Evolutionary conservation across 2,329 filamentous ascomycete genomes (phyloP).

Genomic region (Ophiostoma ips): DNA sequence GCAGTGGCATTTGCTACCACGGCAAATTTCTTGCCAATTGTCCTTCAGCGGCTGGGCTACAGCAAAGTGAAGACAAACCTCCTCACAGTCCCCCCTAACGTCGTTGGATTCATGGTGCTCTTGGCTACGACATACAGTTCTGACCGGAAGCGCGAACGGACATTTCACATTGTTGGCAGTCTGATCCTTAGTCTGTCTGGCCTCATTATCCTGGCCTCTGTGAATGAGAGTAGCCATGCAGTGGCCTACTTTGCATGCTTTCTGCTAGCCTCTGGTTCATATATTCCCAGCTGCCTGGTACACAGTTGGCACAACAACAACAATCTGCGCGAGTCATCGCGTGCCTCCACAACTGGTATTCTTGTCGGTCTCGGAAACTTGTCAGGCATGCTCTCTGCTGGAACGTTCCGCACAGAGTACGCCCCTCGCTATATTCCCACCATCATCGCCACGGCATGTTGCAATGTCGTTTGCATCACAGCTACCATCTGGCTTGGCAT

Average conservation of each 20-base stretch:
- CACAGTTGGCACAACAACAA: conserved; percentile 15
- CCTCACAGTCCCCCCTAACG: conserved; percentile 14
- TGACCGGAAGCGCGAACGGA: conserved; percentile 13
- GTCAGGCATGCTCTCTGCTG: conserved; percentile 12
- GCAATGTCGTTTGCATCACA: not conserved
- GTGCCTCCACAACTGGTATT: conserved; percentile 13
- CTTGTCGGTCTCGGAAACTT: conserved; percentile 15
- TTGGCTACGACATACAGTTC: conserved; percentile 10
- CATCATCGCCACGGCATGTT: not conserved
- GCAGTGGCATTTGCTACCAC: conserved; percentile 10
- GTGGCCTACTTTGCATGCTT: conserved; percentile 14
- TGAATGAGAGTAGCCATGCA: conserved; percentile 10
- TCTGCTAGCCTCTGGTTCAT: conserved; percentile 11
- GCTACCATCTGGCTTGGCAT: not conserved
- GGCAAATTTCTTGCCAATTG: conserved; percentile 13
- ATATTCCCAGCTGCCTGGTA: conserved; percentile 11
- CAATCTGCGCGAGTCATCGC: conserved; percentile 14
- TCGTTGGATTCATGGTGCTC: conserved; percentile 11
- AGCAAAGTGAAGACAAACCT: conserved; percentile 12
- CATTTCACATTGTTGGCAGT: conserved; percentile 11
- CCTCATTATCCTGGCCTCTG: conserved; percentile 9
- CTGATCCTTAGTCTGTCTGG: conserved; percentile 1
- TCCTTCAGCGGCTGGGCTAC: conserved; percentile 12
- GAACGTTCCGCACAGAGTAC: conserved; percentile 12
- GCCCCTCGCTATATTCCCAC: conserved; percentile 11